phyloP scores from a whole-genome alignment of 1,284 basidiomycete species.

The Trichosporon ovoides region DNA sequence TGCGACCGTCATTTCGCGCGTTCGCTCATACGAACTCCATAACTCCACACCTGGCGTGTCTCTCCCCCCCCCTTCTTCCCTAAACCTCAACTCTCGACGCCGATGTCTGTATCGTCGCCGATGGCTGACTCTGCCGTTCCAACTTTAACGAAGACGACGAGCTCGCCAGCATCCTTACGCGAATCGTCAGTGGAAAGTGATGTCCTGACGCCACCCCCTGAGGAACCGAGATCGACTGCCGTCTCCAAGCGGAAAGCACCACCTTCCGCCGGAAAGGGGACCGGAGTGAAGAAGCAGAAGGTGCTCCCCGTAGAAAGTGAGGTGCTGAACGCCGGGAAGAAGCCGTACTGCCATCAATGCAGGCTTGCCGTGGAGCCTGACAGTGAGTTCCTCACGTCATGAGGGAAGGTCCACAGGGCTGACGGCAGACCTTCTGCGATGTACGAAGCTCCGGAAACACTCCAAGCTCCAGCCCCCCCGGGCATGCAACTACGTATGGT shows the following conservation, averaged over 20 bases:
- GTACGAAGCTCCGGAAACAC: constrained; percentile 28
- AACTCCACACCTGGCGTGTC: neutral
- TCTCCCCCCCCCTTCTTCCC: neutral
- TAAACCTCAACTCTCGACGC: neutral
- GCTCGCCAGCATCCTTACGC: neutral
- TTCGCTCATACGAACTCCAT: neutral
- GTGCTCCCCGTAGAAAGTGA: neutral
- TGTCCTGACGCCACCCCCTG: neutral
- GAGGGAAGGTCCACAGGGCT: neutral
- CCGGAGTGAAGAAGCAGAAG: constrained; percentile 8
- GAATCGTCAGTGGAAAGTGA: neutral
- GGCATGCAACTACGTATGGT: constrained; percentile 34
- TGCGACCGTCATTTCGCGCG: neutral
- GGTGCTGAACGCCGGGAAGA: constrained; percentile 12
- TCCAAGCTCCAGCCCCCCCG: constrained; percentile 14
- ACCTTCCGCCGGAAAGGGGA: neutral
- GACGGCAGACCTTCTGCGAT: constrained; percentile 24
- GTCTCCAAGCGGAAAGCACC: neutral
- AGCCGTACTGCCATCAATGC: constrained; percentile 34
- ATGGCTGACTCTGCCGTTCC: neutral
- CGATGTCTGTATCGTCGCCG: constrained; percentile 24
- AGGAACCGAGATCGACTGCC: neutral
- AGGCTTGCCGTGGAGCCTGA: constrained; percentile 11
- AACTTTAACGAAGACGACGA: neutral
- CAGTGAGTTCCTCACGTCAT: neutral